Evolutionary conservation across 1,139 yeast genomes (phyloP).

Genomic region (Sugiyamaella neomexicana): DNA sequence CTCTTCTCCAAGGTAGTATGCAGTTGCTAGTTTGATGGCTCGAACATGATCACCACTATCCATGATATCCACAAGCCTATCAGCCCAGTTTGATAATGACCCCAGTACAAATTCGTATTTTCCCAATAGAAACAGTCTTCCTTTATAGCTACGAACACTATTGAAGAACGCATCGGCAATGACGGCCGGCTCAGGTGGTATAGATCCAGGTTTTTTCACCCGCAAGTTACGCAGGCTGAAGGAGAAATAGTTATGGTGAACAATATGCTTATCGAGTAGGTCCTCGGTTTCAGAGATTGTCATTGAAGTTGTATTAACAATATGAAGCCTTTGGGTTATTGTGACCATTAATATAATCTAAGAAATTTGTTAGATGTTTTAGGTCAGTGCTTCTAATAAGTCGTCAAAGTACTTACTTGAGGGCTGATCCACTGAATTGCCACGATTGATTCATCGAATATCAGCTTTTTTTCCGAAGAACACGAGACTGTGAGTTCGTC

Average conservation of each 20-base stretch:
- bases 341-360: constrained; percentile 53
- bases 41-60: constrained; percentile 50
- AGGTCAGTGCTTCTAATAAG: too few species aligned
- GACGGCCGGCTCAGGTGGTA: constrained; percentile 28
- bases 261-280: constrained; percentile 48
- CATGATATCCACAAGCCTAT: constrained; percentile 52
- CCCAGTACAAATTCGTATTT: constrained; percentile 55
- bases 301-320: constrained; percentile 46
- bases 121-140: constrained; percentile 53
- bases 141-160: constrained; percentile 46
- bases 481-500: constrained; percentile 42
- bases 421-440: constrained; percentile 62
- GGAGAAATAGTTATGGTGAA: constrained; percentile 44
- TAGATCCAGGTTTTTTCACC: constrained; percentile 23
- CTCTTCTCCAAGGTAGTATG: constrained; percentile 54
- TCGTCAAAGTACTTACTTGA: constrained; percentile 33
- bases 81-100: constrained; percentile 72
- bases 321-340: constrained; percentile 48
- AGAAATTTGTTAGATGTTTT: not conserved
- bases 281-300: constrained; percentile 46
- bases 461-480: constrained; percentile 50
- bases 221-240: constrained; percentile 31
- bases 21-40: constrained; percentile 58
- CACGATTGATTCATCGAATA: constrained; percentile 50
- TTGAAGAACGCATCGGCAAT: constrained; percentile 42